Base-by-base conservation (phyloP, 2,329 filamentous ascomycete species). In the Penicillium glabrum region DNA sequence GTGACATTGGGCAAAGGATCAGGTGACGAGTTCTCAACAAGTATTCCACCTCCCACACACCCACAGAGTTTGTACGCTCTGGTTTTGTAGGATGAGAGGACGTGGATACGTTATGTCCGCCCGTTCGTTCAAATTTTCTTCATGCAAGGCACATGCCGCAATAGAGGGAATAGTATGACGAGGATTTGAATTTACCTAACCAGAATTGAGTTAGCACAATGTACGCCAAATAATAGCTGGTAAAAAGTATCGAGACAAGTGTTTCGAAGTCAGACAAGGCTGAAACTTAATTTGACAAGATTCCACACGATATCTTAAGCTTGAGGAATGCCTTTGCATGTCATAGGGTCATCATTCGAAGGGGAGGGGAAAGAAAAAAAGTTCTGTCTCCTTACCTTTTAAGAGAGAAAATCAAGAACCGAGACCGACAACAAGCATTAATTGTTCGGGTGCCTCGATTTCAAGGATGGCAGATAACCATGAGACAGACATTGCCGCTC, bases 1-100 rank as follows among this genome's bases (percentile, higher is more conserved):
- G 61, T 62, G 56, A 66, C 49, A 61, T 65, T 61, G 63, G 64
- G 68, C 59, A 63, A 69, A 61, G 61, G 39, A 41, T 87, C 84
- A 86, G 84, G 74, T 83, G 82, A 86, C 85, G 84, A 86, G 76
- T 80, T 86, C 81, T 87, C 84, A 87, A 86, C 84, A 86, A 86
- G 82, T 82, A 82, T 67, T 76, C 79, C 80, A 77, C 68, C 72
- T 70, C 65, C 68, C 73, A 67, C 74, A 74, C 80, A 82, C 72
- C 82, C 80, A 80, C 83, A 82, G 79, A 78, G 82, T 84, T 86
- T 86, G 84, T 86, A 87, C 82, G 82, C 74, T 78, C 77, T 79
- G 78, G 76, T 76, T 82, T 78, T 80, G 65, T 75, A 74, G 81
- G 78, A 77, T 80, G 80, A 70, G 71, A 71, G 73, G 70, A 70